Base-by-base conservation (phyloP, 345 rosid species). In the Brassica incana region DNA sequence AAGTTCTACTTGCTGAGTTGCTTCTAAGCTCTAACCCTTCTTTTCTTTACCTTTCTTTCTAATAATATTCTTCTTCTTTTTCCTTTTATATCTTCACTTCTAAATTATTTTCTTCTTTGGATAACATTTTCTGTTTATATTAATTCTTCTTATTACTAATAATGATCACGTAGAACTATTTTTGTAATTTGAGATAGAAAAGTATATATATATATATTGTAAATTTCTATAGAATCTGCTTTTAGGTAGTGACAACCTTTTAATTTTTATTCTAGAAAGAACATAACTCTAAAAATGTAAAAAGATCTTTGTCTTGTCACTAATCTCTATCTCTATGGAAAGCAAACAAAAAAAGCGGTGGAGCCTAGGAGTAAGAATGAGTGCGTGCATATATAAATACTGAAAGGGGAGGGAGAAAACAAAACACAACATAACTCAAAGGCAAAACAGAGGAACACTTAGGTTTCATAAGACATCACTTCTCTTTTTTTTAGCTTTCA, bases 321-420 rank as follows among this genome's bases (percentile, higher is more conserved):
- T 76, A 67, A 43, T 75, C 65, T 73, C 8, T 65, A 72, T 78
- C 65, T 29, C 32, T 71, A 65, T 4, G 58, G 2, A 65, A 65
- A 80, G 43, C 20, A 67, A 63, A 73, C 67, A 68, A 67, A 85
- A 23, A 76, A 59, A 30, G 76, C 69, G 74, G 80, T 75, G 83
- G 83, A 75, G 71, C 75, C 78, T 30, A 48, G 52, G 72, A 48
- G 71, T 67, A 73, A 56, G 66, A 64, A 67, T 40, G 76, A 80
- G 79, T 76, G 76, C 82, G 79, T 76, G 79, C 83, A 70, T 52
- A 52, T 91, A 91, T 89, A 93, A 89, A 93, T 91, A 87, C 14
- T 74, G 77, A 66, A 76, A 67, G 74, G 29, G 77, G 74, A 40
- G 65, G 35, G 48, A 35, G 16, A 43, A 69, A 64, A 62, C 71